Base-by-base conservation (phyloP, 371 early-diverging fungal species). In the Apophysomyces elegans region DNA sequence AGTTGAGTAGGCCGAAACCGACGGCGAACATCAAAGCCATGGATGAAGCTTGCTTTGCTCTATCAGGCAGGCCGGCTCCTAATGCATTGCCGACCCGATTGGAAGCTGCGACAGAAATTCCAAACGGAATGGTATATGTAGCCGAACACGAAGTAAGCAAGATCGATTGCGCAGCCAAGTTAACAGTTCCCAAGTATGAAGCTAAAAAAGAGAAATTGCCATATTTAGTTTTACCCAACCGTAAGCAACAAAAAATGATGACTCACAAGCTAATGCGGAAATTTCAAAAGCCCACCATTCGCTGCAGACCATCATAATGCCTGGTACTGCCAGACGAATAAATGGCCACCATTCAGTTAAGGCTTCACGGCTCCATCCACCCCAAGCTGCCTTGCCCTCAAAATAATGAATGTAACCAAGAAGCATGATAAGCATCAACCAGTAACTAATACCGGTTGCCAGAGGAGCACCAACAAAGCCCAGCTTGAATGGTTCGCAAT, bases 381-480 rank as follows among this genome's bases (percentile, higher is more conserved):
- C 93, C 93, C 94, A 96, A 4, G 85, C 82, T 18, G 80, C 71
- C 13, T 79, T 73, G 3, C 94, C 95, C 14, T 84, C 78, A 35
- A 93, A 73, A 68, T 77, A 90, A 41, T 68, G 64, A 18, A 89
- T 83, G 58, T 95, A 96, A 37, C 80, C 37, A 13, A 89, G 45
- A 7, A 90, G 67, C 4, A 89, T 64, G 6, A 83, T 43, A 12
- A 89, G 68, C 68, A 89, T 85, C 57, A 91, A 72, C 84, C 86
- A 88, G 73, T 92, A 89, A 35, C 90, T 89, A 36, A 90, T 72
- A 16, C 86, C 79, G 5, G 90, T 88, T 7, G 93, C 95, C 7
- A 92, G 64, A 0, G 95, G 94, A 0, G 95, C 92, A 26, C 96
- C 96, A 35, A 86, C 81, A 59, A 86, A 89, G 7, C 95, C 95